These are phyloP conservation scores for Musa schizocarpa DNA, from an alignment of 176 grass and related monocot genomes.

Conservation along the genomic window DNA sequence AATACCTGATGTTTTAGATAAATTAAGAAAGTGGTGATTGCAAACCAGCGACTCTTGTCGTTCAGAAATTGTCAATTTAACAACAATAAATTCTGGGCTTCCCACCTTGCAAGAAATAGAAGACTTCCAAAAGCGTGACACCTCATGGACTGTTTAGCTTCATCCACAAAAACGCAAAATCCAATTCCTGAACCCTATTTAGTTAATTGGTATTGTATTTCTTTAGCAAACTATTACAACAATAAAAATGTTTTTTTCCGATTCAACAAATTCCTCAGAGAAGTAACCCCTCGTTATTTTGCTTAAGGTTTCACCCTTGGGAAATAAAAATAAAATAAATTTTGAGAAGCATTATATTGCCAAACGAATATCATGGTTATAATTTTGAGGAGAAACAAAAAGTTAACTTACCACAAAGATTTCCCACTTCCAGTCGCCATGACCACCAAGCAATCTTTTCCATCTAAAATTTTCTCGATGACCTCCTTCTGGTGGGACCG, in stretches of 20 bases:
- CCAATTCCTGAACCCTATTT: no score
- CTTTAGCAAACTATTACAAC: background rate
- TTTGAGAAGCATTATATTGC: background rate
- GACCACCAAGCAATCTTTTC: slow-evolving; percentile 72
- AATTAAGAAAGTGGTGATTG: no score
- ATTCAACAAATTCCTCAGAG: background rate
- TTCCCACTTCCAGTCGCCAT: slow-evolving; percentile 99
- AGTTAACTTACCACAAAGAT: slow-evolving; percentile 49
- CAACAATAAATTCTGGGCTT: no score
- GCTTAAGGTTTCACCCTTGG: background rate
- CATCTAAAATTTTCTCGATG: slow-evolving; percentile 50
- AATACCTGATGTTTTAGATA: no score
- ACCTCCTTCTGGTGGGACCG: slow-evolving; percentile 69
- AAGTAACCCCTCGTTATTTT: background rate
- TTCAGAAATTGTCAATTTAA: no score
- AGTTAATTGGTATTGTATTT: background rate
- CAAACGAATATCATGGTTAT: background rate
- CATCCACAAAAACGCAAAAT: no score
- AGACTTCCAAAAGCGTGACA: no score
- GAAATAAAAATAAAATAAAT: background rate
- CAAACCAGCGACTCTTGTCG: no score
- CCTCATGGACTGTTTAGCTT: no score
- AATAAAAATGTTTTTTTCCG: background rate
- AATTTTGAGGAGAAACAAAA: no score
- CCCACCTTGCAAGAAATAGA: no score